Conservation (phyloP, 73 alveolate species). For the Paramecium pentaurelia region DNA sequence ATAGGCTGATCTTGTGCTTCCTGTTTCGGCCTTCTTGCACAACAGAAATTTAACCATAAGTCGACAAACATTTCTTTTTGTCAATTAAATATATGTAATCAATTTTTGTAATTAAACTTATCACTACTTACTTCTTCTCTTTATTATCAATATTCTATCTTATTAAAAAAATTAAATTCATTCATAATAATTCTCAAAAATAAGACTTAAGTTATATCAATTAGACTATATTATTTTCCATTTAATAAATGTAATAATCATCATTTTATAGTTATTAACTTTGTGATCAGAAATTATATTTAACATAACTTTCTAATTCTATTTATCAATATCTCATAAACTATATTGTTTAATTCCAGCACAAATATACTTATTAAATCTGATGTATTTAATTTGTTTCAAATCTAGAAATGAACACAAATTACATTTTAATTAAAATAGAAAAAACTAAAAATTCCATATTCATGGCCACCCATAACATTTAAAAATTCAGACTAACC, state of each 20-base stretch:
- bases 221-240: neutral
- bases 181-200: neutral
- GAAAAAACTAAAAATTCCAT: neutral
- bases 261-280: neutral
- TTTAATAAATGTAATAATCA: neutral
- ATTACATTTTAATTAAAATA: neutral
- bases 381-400: neutral
- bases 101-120: neutral
- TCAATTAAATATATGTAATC: neutral
- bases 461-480: neutral
- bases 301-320: neutral
- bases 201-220: neutral
- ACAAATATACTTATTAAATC: neutral
- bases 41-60: slow-evolving; percentile 12
- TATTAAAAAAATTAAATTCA: neutral
- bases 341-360: neutral
- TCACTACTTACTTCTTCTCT: neutral
- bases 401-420: neutral
- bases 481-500: neutral
- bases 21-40: slow-evolving; percentile 12
- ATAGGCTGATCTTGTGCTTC: neutral
- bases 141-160: neutral
- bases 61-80: slow-evolving; percentile 28
- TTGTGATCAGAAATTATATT: neutral
- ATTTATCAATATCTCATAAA: neutral